Percentiles rank a stretch among this genome's conserved stretches.
These are phyloP conservation scores for Tuber melanosporum DNA, from an alignment of 495 filamentous ascomycete species.

Conservation along the genomic window DNA sequence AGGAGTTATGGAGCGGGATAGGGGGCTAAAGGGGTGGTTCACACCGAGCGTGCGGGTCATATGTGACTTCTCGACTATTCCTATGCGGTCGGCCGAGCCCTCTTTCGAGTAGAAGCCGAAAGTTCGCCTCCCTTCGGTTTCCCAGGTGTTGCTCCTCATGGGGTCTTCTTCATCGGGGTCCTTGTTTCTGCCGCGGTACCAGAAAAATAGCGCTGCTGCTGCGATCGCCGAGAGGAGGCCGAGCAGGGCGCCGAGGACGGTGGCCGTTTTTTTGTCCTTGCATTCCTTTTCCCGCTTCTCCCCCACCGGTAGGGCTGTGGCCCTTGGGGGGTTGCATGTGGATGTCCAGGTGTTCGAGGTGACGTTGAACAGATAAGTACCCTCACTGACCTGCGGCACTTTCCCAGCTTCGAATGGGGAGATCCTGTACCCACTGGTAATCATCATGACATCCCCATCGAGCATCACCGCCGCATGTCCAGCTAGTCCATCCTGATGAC, in stretches of 20 bases:
- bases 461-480: constrained; percentile 82
- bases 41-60: constrained; percentile 22
- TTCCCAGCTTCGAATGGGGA: constrained; percentile 46
- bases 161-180: constrained; percentile 29
- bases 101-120: constrained; percentile 25
- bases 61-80: constrained; percentile 27
- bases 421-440: constrained; percentile 74
- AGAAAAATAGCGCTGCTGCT: constrained; percentile 51
- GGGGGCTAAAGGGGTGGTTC: constrained; percentile 13
- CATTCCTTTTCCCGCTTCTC: constrained; percentile 6
- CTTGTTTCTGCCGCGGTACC: constrained; percentile 51
- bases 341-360: constrained; percentile 65
- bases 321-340: constrained; percentile 58
- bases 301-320: constrained; percentile 23
- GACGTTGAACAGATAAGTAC: constrained; percentile 68
- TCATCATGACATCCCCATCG: constrained; percentile 82
- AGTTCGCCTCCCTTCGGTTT: constrained; percentile 22
- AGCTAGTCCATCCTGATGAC: constrained; percentile 54
- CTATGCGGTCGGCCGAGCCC: constrained; percentile 14
- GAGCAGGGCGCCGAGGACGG: constrained; percentile 70
- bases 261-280: constrained; percentile 48
- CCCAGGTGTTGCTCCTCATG: constrained; percentile 12
- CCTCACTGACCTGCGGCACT: constrained; percentile 42
- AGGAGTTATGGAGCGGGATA: constrained; percentile 16
- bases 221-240: constrained; percentile 54